Base-by-base conservation (phyloP, 352 stramenopile species). In the Pythium vanterpoolii region DNA sequence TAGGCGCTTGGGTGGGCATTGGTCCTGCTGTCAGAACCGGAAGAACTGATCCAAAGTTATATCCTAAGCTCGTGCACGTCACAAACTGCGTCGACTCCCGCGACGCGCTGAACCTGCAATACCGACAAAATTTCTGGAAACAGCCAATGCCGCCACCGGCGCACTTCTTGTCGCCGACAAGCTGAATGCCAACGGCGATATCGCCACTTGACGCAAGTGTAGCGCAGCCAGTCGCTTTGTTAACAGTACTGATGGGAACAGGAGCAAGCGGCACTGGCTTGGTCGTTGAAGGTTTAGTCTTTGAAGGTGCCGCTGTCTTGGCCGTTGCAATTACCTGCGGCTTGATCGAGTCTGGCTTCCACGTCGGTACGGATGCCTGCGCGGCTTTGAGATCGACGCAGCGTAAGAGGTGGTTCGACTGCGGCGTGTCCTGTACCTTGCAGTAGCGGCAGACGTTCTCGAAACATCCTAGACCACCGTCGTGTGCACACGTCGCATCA, bases 401-500 rank as follows among this genome's bases (percentile, higher is more conserved):
- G 33, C 19, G 16, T 1, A 23, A 23, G 0, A 45, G 23, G 11
- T 34, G 24, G 5, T 6, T 19, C 7, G 56, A 56, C 27, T 56
- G 34, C 13, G 33, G 26, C 13, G 56, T 64, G 5, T 56, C 23
- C 1, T 14, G 21, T 5, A 47, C 23, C 26, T 56, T 49, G 26
- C 55, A 62, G 45, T 49, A 68, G 13, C 62, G 62, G 13, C 66
- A 74, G 4, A 65, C 40, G 4, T 48, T 45, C 5, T 59, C 30
- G 13, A 46, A 46, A 31, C 56, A 57, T 36, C 55, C 65, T 27
- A 59, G 54, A 18, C 69, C 57, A 27, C n/a, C n/a, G n/a, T n/a
- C n/a, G n/a, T n/a, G n/a, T n/a, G 44, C 34, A 38, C 67, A 74
- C 9, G 33, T 38, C 0, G 19, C 4, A 23, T 73, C 66, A 4